Evolutionary conservation across 495 filamentous ascomycete species (phyloP).

Genomic region (Podospora didyma): DNA sequence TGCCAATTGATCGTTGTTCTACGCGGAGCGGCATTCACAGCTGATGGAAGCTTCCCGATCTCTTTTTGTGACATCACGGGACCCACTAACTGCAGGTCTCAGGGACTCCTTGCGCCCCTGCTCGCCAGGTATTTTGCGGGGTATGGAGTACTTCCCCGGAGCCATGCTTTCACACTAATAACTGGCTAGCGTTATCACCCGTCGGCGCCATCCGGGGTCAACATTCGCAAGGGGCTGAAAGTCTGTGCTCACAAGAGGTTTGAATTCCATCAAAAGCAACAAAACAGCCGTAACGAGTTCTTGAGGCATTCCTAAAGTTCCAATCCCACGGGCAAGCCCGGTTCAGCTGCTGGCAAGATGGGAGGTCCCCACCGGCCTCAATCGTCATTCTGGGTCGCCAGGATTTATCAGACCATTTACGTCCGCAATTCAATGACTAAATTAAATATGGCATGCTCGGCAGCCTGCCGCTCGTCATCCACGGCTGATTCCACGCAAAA

Average conservation of each 20-base stretch:
- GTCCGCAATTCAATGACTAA: too few species aligned
- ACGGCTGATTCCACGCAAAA: too few species aligned
- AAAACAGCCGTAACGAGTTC: neutral
- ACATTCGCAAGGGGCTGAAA: neutral
- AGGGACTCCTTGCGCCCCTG: slow-evolving; percentile 14
- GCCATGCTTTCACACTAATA: slow-evolving; percentile 16
- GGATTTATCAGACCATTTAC: too few species aligned
- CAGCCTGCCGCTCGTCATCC: too few species aligned
- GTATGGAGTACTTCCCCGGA: slow-evolving; percentile 20
- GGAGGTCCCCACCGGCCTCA: too few species aligned
- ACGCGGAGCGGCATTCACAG: neutral
- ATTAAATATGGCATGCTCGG: too few species aligned
- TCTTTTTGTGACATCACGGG: slow-evolving; percentile 26
- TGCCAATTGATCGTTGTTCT: slow-evolving; percentile 21
- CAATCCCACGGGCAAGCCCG: too few species aligned
- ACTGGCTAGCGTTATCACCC: slow-evolving; percentile 16
- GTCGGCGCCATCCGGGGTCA: slow-evolving; percentile 1
- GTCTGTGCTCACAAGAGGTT: neutral
- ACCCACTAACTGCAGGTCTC: slow-evolving; percentile 15
- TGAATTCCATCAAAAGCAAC: neutral
- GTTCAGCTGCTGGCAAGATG: too few species aligned
- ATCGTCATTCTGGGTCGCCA: too few species aligned
- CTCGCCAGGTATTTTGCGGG: slow-evolving; percentile 22
- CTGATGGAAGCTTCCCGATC: neutral
- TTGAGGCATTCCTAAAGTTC: too few species aligned